These are phyloP conservation scores for Earliella scabrosa DNA, from an alignment of 1,284 basidiomycete species.

Conservation along the genomic window DNA sequence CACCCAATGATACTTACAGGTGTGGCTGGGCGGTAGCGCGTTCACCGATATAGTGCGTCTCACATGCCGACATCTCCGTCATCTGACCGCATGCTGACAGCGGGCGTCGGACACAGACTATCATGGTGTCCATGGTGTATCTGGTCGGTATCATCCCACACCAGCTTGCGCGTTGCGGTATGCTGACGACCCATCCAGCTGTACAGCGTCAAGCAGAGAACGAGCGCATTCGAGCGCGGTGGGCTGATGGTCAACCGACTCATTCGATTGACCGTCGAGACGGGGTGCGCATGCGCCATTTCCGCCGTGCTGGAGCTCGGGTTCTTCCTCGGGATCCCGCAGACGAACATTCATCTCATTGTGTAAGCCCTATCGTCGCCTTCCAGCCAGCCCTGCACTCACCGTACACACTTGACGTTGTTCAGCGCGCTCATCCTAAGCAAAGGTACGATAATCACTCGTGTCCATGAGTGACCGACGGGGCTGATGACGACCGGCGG, in stretches of 20 bases:
- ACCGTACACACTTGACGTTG: too few species aligned
- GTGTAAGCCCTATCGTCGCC: background rate
- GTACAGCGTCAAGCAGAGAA: constrained; percentile 3
- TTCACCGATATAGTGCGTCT: constrained; percentile 3
- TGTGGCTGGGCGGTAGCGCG: constrained; percentile 10
- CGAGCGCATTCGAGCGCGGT: constrained; percentile 2
- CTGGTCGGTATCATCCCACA: background rate
- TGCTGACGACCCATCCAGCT: background rate
- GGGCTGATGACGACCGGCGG: too few species aligned
- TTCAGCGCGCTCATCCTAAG: constrained; percentile 9
- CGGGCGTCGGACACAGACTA: background rate
- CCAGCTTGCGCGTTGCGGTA: background rate
- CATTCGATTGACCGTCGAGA: constrained; percentile 8
- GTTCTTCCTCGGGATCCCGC: constrained; percentile 6
- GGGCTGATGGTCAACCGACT: constrained; percentile 4
- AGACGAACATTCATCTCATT: constrained; percentile 8
- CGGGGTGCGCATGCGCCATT: constrained; percentile 7
- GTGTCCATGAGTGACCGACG: background rate
- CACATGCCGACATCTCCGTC: background rate
- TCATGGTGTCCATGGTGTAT: constrained; percentile 9
- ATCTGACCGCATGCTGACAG: background rate
- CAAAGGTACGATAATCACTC: background rate
- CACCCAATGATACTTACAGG: background rate
- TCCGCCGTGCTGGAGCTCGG: constrained; percentile 8
- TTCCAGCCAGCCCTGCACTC: background rate